Conservation (phyloP, 202 grass and related monocot genomes). For the Bolboschoenoplectus hybrid region DNA sequence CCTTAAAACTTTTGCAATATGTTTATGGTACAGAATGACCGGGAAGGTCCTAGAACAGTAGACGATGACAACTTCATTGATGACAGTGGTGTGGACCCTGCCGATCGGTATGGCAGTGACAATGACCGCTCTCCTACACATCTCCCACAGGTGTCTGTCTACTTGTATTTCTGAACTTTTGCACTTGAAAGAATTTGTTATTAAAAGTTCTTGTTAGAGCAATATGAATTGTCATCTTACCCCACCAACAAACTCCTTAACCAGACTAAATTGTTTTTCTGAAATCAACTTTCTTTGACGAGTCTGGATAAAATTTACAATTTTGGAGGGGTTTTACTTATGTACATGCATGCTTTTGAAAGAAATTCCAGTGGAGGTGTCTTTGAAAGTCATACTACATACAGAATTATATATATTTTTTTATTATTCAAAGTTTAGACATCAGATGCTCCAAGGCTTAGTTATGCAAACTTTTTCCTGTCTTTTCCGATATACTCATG, state of each 20-base stretch:
- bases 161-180: constrained; percentile 29
- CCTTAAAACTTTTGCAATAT: neutral
- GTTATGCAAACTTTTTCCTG: neutral
- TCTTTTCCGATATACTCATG: neutral
- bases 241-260: neutral
- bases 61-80: constrained; percentile 99
- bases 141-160: constrained; percentile 63
- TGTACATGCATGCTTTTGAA: neutral
- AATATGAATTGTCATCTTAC: neutral
- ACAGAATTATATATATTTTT: neutral
- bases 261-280: neutral
- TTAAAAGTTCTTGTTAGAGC: neutral
- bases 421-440: neutral
- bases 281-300: neutral
- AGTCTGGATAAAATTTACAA: neutral
- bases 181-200: neutral
- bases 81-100: constrained; percentile 86
- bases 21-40: constrained; percentile 69
- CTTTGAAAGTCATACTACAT: neutral
- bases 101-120: constrained; percentile 84
- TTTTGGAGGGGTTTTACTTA: neutral
- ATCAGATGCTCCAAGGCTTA: neutral
- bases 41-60: constrained; percentile 79
- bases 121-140: constrained; percentile 68
- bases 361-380: neutral